Evolutionary conservation across 1,284 basidiomycete species (phyloP), one percentile per base, ranked within the genome.

Genomic region (Leucoagaricus sp.): DNA sequence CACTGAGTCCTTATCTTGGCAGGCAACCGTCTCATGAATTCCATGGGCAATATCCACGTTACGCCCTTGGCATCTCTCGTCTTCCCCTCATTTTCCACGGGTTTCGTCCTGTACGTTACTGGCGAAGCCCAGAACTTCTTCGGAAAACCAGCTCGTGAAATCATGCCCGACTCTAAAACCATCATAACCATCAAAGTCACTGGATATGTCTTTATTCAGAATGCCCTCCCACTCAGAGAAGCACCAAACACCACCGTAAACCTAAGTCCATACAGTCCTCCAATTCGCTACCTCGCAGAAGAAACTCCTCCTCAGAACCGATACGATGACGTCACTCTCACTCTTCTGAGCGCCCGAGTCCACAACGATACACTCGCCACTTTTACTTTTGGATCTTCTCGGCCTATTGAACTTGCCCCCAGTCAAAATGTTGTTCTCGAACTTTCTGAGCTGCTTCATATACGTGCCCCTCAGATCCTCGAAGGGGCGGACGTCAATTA

Each of bases 91-190:
- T 87, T 84, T 61, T 68, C 65, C 2, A 76, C 75, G 0, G 85
- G 86, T 2, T 70, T 79, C 46, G 72, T 88, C 17, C 75, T 88
- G 4, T 88, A 88, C 63, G 63, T 87, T 34, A 86, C 86, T 2
- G 85, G 86, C 4, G 65, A 69, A 1, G 85, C 84, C 0, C 69
- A 69, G 25, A 86, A 82, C 52, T 63, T 80, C 23, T 64, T 81
- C 17, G 84, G 79, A 23, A 53, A 60, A 0, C 72, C 74, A 1
- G 83, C 85, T 1, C 74, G 72, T n/a, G 61, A 61, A 1, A 60
- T 87, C 34, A 85, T 87, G 84, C 82, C 82, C 2, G 73, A 79
- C n/a, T 77, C 79, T 53, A 79, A 80, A 33, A 67, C 76, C 0
- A 63, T 87, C 17, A 85, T 83, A 0, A 72, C 76, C 4, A 48